These are phyloP conservation scores for Petrea volubilis DNA, from an alignment of 257 asterid species.

Conservation along the genomic window DNA sequence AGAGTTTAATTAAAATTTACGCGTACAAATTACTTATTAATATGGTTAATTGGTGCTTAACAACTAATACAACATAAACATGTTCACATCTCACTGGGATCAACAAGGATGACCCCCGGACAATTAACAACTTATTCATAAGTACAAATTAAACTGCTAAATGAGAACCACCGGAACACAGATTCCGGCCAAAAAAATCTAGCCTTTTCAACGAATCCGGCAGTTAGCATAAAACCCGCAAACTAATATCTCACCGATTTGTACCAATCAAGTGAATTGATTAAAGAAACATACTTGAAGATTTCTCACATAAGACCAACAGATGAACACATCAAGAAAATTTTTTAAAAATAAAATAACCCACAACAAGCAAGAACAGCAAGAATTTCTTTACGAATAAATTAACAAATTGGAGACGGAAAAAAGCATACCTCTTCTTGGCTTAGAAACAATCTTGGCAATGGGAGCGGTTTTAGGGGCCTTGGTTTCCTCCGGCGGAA, in stretches of 20 bases:
- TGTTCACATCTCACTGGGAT: no score
- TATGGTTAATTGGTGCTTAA: no score
- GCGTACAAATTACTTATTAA: no score
- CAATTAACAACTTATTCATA: not conserved
- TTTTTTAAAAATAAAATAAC: not conserved
- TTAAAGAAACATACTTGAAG: not conserved
- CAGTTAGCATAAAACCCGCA: not conserved
- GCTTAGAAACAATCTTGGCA: conserved; percentile 54
- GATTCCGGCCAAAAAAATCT: not conserved
- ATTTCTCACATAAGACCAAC: not conserved
- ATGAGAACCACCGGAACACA: not conserved
- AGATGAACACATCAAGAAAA: not conserved
- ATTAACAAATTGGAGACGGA: not conserved
- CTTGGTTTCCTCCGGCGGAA: conserved; percentile 61
- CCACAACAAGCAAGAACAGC: not conserved
- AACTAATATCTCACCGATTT: not conserved
- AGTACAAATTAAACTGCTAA: not conserved
- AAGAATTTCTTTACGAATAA: conserved; percentile 6
- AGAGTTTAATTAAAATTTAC: not conserved
- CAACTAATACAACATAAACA: no score
- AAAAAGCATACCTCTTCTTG: conserved; percentile 61
- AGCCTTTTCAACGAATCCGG: conserved; percentile 1
- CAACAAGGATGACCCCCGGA: no score
- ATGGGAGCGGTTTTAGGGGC: conserved; percentile 48
- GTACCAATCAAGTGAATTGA: not conserved